Conservation (phyloP, 164 flowering plant genomes). For the Macadamia tetraphylla region DNA sequence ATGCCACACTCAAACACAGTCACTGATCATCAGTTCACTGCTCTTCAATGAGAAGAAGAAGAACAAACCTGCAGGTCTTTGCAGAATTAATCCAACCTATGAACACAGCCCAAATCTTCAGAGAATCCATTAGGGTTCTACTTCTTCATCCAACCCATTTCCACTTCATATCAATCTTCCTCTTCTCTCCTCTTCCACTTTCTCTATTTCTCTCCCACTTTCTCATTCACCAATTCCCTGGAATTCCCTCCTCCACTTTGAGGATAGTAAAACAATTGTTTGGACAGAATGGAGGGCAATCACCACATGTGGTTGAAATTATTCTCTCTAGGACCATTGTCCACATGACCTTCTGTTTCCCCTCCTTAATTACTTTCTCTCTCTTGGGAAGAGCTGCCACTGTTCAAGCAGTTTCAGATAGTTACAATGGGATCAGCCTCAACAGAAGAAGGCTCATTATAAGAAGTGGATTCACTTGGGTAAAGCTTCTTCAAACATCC, state of each 20-base stretch:
- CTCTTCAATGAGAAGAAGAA: constrained; percentile 8
- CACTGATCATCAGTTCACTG: neutral
- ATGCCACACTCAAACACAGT: neutral
- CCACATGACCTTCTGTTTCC: constrained; percentile 28
- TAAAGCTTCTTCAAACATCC: constrained; percentile 37
- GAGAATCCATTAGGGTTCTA: constrained; percentile 33
- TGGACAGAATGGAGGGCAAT: constrained; percentile 14
- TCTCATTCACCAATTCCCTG: constrained; percentile 26
- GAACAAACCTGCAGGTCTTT: constrained; percentile 14
- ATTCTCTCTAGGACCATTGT: constrained; percentile 27
- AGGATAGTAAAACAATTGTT: constrained; percentile 11
- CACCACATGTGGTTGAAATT: constrained; percentile 10
- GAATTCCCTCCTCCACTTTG: constrained; percentile 16
- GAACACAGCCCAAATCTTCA: constrained; percentile 24
- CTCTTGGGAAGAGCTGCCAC: constrained; percentile 38
- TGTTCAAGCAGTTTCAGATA: constrained; percentile 32
- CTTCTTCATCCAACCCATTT: constrained; percentile 32
- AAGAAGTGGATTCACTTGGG: constrained; percentile 28
- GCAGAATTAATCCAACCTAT: constrained; percentile 23
- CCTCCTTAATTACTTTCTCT: constrained; percentile 31
- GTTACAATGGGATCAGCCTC: constrained; percentile 27
- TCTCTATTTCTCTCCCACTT: constrained; percentile 32
- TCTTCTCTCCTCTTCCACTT: constrained; percentile 34
- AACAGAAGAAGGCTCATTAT: constrained; percentile 21
- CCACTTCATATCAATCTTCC: constrained; percentile 33